Conservation (phyloP, 345 rosid species). For the Adansonia digitata region DNA sequence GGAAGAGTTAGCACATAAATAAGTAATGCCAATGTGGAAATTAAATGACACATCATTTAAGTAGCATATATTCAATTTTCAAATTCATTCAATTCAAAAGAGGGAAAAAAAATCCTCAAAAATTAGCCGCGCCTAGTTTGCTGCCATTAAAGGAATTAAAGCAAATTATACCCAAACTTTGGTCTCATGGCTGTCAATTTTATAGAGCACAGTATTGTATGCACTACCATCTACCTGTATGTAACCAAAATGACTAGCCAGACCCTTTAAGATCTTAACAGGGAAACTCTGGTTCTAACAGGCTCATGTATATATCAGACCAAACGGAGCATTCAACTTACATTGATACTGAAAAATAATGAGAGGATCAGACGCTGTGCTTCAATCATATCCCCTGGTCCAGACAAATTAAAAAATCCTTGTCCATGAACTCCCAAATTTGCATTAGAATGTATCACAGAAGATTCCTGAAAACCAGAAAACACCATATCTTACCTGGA, state of each 20-base stretch:
- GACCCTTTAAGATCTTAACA: not conserved
- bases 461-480: constrained; percentile 43
- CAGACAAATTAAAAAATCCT: constrained; percentile 62
- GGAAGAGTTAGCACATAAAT: constrained; percentile 7
- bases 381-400: constrained; percentile 60
- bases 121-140: not conserved
- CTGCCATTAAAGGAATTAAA: not conserved
- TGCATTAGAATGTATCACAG: constrained; percentile 67
- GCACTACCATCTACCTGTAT: not conserved
- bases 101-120: not conserved
- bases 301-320: not conserved
- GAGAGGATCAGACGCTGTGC: constrained; percentile 60
- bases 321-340: constrained; percentile 31
- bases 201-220: not conserved
- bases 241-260: not conserved
- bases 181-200: not conserved
- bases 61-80: constrained; percentile 3
- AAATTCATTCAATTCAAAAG: not conserved
- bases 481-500: not conserved
- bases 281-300: not conserved
- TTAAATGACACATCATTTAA: not conserved
- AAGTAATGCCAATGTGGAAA: not conserved
- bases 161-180: not conserved
- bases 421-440: constrained; percentile 73
- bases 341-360: constrained; percentile 51